Evolutionary conservation across 1,284 basidiomycete genomes (phyloP).

Genomic region (Ceratobasidium sp.): DNA sequence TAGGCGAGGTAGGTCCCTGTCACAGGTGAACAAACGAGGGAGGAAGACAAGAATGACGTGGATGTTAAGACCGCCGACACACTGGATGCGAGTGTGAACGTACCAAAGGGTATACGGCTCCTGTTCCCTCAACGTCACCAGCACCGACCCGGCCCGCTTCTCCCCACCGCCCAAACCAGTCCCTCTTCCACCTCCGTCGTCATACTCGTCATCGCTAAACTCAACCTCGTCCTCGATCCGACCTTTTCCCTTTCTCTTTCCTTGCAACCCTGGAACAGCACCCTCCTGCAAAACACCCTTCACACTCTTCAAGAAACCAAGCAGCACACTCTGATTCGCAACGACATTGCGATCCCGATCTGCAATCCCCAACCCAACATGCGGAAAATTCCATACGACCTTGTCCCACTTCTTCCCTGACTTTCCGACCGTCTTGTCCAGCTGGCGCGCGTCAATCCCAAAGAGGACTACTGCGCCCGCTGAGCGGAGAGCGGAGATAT

Average conservation of each 20-base stretch:
- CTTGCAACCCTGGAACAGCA: conserved; percentile 56
- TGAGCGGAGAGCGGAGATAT: conserved; percentile 66
- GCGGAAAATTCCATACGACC: conserved; percentile 97
- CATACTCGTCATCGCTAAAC: conserved; percentile 50
- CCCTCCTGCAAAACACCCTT: conserved; percentile 72
- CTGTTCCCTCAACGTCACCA: conserved; percentile 89
- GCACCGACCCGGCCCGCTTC: conserved; percentile 63
- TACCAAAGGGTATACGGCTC: conserved; percentile 91
- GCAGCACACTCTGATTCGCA: conserved; percentile 88
- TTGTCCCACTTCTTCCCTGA: conserved; percentile 72
- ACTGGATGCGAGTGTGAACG: conserved; percentile 45
- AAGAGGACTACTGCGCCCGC: conserved; percentile 82
- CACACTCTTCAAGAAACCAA: conserved; percentile 85
- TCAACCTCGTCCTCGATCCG: conserved; percentile 60
- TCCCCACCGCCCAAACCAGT: conserved; percentile 33
- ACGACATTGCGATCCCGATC: conserved; percentile 95
- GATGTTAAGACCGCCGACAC: too few relatives aligned
- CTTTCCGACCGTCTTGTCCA: conserved; percentile 70
- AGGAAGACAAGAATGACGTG: conserved; percentile 7
- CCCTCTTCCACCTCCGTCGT: conserved; percentile 58
- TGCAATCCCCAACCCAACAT: conserved; percentile 92
- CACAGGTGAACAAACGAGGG: conserved; percentile 1
- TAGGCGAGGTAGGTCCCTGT: conserved; percentile 79
- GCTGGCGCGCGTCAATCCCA: conserved; percentile 81
- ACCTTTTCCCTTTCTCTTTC: conserved; percentile 58